Percentiles rank a stretch among this genome's conserved stretches.
These are phyloP conservation scores for Claviceps arundinis DNA, from an alignment of 2,329 filamentous ascomycete species.

Conservation along the genomic window DNA sequence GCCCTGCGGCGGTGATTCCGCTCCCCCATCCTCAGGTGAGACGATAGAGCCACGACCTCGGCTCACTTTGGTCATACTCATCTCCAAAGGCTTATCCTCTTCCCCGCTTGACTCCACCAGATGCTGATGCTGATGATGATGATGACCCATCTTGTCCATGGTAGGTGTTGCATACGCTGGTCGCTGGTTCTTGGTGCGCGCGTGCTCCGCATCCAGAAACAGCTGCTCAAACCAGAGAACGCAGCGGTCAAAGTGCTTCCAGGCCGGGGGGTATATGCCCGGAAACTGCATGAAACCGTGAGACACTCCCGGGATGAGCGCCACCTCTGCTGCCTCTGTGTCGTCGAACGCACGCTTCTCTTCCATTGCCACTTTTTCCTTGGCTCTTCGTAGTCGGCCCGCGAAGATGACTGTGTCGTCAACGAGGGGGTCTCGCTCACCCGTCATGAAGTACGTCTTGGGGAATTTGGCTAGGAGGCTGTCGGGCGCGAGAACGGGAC, in stretches of 20 bases:
- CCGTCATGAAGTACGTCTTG: conserved; percentile 86
- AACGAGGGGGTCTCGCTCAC: conserved; percentile 86
- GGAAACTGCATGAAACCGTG: conserved; percentile 94
- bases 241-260: conserved; percentile 72
- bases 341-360: conserved; percentile 21
- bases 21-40: conserved; percentile 8
- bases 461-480: conserved; percentile 74
- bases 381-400: conserved; percentile 72
- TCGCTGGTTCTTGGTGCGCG: conserved; percentile 15
- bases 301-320: conserved; percentile 74
- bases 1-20: conserved; percentile 4
- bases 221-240: conserved; percentile 71
- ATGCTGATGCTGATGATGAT: conserved; percentile 13
- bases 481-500: conserved; percentile 80
- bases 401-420: conserved; percentile 97
- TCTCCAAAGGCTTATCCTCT: conserved; percentile 72
- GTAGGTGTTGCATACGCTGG: neutral
- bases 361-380: conserved; percentile 31
- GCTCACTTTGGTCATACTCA: conserved; percentile 46
- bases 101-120: conserved; percentile 55
- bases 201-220: conserved; percentile 41
- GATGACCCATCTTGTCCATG: neutral
- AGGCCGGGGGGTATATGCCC: conserved; percentile 74
- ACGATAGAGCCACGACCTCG: conserved; percentile 20
- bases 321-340: conserved; percentile 49